A percentile compares a stretch with the other conserved stretches of the same genome.
Conservation (phyloP, 768 basidiomycete genomes). For the Mrakia frigida region DNA sequence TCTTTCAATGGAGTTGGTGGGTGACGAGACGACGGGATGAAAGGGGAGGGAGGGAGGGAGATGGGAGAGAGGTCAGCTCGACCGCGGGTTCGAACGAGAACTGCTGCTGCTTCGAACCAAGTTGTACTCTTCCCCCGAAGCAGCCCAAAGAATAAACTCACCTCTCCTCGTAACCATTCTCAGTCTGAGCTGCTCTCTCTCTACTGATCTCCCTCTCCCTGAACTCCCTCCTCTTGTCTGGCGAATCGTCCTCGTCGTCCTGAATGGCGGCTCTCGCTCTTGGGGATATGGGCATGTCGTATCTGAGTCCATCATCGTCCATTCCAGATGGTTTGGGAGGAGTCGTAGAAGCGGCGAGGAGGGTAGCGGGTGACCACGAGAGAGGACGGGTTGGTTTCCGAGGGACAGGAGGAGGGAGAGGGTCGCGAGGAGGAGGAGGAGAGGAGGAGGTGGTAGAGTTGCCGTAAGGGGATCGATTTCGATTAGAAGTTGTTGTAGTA, state of each 20-base stretch:
- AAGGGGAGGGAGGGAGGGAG: not conserved
- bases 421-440: not conserved
- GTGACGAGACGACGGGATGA: not conserved
- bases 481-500: slow-evolving; percentile 41
- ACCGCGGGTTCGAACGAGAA: not conserved
- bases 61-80: not conserved
- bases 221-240: not conserved
- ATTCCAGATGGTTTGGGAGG: slow-evolving; percentile 47
- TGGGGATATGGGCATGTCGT: slow-evolving; percentile 8
- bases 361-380: slow-evolving; percentile 44
- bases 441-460: not conserved
- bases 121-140: too few species aligned
- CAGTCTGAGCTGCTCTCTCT: not conserved
- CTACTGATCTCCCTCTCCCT: slow-evolving; percentile 12
- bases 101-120: too few species aligned
- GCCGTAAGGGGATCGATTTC: slow-evolving; percentile 51
- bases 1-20: too few species aligned
- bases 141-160: not conserved
- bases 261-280: too few species aligned
- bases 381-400: not conserved
- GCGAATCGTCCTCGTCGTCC: slow-evolving; percentile 1
- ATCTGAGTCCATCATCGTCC: slow-evolving; percentile 5
- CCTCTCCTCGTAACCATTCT: not conserved
- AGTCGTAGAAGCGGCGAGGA: slow-evolving; percentile 46
- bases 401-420: not conserved